Conservation (phyloP, 2,329 filamentous ascomycete genomes). For the Aureobasidium sp. region DNA sequence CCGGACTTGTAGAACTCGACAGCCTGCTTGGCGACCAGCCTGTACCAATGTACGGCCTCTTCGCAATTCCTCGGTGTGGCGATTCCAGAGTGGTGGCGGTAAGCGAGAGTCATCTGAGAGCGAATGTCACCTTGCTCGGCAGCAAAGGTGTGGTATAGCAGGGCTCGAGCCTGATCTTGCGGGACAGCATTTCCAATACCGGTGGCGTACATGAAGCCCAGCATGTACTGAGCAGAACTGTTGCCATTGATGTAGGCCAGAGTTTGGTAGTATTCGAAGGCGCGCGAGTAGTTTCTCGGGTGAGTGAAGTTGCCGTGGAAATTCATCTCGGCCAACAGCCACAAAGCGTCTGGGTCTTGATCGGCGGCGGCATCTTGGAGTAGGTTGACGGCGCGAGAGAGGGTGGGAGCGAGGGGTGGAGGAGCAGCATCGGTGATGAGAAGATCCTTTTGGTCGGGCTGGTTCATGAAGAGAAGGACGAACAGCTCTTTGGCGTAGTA, state of each 20-base stretch:
- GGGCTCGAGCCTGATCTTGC: constrained; percentile 79
- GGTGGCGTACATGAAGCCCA: constrained; percentile 92
- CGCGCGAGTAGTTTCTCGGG: constrained; percentile 67
- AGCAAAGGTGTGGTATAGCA: constrained; percentile 91
- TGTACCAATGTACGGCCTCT: constrained; percentile 78
- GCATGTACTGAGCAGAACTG: constrained; percentile 87
- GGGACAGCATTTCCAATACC: constrained; percentile 75
- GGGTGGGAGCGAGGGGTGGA: constrained; percentile 39
- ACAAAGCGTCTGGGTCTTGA: constrained; percentile 72
- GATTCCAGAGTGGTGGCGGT: constrained; percentile 76
- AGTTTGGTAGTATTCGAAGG: constrained; percentile 72
- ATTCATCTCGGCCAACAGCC: constrained; percentile 84
- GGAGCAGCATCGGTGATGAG: constrained; percentile 31
- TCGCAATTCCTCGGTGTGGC: constrained; percentile 81
- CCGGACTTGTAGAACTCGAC: constrained; percentile 81
- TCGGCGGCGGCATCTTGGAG: constrained; percentile 49
- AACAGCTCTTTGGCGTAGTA: constrained; percentile 57
- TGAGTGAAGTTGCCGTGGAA: constrained; percentile 93
- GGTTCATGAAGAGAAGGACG: constrained; percentile 56
- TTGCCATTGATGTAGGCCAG: constrained; percentile 74
- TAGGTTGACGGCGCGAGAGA: constrained; percentile 50
- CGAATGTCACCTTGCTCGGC: constrained; percentile 72
- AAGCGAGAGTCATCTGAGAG: constrained; percentile 89
- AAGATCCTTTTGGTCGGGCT: constrained; percentile 40
- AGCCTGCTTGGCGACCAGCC: constrained; percentile 85